Percentiles rank a stretch among this genome's conserved stretches.
phyloP scores from a whole-genome alignment of 1,139 yeast species.

The Blastobotrys proliferans region DNA sequence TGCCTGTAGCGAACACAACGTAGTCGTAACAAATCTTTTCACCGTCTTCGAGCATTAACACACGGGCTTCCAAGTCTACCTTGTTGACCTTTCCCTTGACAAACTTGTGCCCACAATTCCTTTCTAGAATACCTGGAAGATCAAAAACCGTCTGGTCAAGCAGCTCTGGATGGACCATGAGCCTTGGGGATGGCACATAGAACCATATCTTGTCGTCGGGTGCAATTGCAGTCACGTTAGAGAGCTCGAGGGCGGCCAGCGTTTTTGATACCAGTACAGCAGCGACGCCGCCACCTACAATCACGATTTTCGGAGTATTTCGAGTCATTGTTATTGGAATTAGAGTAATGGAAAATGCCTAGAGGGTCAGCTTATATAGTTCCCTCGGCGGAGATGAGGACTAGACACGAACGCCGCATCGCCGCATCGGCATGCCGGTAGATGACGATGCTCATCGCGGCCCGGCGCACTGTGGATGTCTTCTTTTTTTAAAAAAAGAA shows the following conservation, averaged over 20 bases:
- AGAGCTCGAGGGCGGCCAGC: too few species aligned
- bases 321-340: too few species aligned
- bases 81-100: constrained; percentile 34
- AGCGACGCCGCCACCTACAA: constrained; percentile 27
- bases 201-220: constrained; percentile 16
- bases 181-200: constrained; percentile 27
- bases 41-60: constrained; percentile 18
- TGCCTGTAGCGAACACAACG: constrained; percentile 75
- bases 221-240: too few species aligned
- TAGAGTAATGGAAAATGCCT: too few species aligned
- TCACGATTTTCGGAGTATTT: too few species aligned
- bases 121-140: constrained; percentile 16
- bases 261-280: constrained; percentile 22
- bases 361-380: too few species aligned
- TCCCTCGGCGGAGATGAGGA: too few species aligned
- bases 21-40: constrained; percentile 55
- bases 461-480: too few species aligned
- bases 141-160: constrained; percentile 18
- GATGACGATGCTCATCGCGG: too few species aligned
- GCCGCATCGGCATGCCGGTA: too few species aligned
- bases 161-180: constrained; percentile 24
- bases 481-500: too few species aligned
- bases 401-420: too few species aligned
- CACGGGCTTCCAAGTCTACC: constrained; percentile 26
- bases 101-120: constrained; percentile 17